Evolutionary conservation across 805 yeast species (phyloP).

Genomic region (Candida orba): DNA sequence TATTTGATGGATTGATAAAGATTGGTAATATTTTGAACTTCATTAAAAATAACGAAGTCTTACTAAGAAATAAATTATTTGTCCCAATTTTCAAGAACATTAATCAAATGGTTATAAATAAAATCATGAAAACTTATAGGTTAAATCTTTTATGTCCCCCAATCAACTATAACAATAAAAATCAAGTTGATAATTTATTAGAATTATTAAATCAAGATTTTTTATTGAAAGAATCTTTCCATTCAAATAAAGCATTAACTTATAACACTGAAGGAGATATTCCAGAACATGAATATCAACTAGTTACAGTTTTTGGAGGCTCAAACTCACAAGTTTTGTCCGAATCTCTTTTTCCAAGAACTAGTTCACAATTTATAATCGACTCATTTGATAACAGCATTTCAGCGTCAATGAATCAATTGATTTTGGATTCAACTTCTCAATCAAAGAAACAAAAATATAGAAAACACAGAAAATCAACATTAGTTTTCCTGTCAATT

Average conservation of each 20-base stretch:
- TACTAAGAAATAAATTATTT: constrained; percentile 10
- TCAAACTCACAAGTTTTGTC: constrained; percentile 3
- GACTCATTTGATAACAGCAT: background rate
- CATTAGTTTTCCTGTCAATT: constrained; percentile 11
- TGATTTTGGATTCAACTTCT: background rate
- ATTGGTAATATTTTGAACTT: constrained; percentile 24
- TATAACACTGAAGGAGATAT: background rate
- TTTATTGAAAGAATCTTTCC: constrained; percentile 6
- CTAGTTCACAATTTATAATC: background rate
- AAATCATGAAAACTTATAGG: constrained; percentile 13
- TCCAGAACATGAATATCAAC: constrained; percentile 3
- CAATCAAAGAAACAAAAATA: constrained; percentile 14
- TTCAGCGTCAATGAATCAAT: background rate
- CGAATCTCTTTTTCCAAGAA: constrained; percentile 1
- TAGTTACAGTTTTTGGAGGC: constrained; percentile 2
- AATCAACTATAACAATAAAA: constrained; percentile 15
- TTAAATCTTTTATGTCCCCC: constrained; percentile 21
- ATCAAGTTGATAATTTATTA: constrained; percentile 15
- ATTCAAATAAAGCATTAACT: background rate
- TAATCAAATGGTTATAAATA: constrained; percentile 14
- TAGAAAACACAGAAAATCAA: constrained; percentile 4
- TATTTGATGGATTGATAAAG: constrained; percentile 24
- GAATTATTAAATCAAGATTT: constrained; percentile 17
- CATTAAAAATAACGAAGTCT: constrained; percentile 12
- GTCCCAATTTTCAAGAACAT: constrained; percentile 22